Evolutionary conservation across 768 basidiomycete species (phyloP).

Genomic region (Roridomyces roridus): DNA sequence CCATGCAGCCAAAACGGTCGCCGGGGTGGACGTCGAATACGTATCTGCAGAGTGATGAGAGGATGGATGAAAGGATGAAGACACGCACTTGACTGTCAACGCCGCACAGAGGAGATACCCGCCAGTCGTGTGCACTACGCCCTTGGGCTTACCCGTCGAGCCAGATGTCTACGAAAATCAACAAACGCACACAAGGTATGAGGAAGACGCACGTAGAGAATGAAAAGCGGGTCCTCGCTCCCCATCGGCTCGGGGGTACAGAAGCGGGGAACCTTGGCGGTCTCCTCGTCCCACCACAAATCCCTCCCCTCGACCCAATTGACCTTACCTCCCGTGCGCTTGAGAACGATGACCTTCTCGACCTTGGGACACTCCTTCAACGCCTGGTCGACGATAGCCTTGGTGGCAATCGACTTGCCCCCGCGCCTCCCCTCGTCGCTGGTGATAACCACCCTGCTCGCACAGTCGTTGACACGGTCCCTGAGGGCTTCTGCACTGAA

Average conservation of each 20-base stretch:
- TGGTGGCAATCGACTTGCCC: conserved; percentile 94
- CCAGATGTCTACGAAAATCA: conserved; percentile 88
- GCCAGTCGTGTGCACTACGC: conserved; percentile 89
- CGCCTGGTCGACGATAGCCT: conserved; percentile 92
- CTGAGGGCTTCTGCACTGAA: conserved; percentile 95
- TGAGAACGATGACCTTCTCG: conserved; percentile 82
- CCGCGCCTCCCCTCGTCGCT: conserved; percentile 94
- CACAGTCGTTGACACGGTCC: conserved; percentile 90
- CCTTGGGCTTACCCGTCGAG: conserved; percentile 96
- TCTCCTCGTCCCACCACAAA: conserved; percentile 97
- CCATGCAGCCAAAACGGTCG: conserved; percentile 97
- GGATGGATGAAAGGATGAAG: too few relatives aligned
- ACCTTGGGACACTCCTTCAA: conserved; percentile 84
- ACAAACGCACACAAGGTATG: neutral
- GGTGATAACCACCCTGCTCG: conserved; percentile 90
- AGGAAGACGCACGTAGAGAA: conserved; percentile 83
- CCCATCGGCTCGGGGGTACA: conserved; percentile 89
- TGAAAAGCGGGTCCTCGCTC: conserved; percentile 96
- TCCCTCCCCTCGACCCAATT: conserved; percentile 86
- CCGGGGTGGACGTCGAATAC: conserved; percentile 98
- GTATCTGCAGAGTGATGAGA: too few relatives aligned
- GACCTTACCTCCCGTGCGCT: conserved; percentile 84
- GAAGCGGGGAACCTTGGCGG: conserved; percentile 63
- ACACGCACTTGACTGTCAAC: conserved; percentile 92
- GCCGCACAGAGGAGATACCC: conserved; percentile 93